Conservation (phyloP, 768 basidiomycete species). For the Naganishia vishniacii region DNA sequence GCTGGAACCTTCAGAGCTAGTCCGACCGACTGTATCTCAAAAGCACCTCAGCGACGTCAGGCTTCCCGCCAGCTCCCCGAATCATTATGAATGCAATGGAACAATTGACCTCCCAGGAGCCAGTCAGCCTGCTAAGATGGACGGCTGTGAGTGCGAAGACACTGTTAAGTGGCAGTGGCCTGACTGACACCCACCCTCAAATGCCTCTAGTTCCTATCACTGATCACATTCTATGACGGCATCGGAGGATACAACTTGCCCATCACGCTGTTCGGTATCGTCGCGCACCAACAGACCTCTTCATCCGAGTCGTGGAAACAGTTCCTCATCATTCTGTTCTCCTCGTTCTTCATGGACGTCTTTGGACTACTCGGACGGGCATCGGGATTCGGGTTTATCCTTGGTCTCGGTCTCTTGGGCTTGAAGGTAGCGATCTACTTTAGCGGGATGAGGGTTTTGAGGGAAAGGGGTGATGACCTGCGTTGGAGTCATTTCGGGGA, state of each 20-base stretch:
- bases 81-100: slow-evolving; percentile 1
- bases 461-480: slow-evolving; percentile 23
- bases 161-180: too few species aligned
- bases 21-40: too few species aligned
- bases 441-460: slow-evolving; percentile 18
- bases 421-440: slow-evolving; percentile 26
- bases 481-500: slow-evolving; percentile 7
- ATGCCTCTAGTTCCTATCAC: not conserved
- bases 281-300: slow-evolving; percentile 18
- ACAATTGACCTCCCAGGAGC: slow-evolving; percentile 8
- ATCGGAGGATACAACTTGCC: slow-evolving; percentile 26
- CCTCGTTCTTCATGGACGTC: slow-evolving; percentile 26
- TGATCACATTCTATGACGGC: slow-evolving; percentile 17
- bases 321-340: slow-evolving; percentile 24
- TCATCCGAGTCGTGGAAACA: slow-evolving; percentile 5
- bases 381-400: slow-evolving; percentile 15
- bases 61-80: not conserved
- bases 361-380: slow-evolving; percentile 1
- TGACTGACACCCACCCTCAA: not conserved
- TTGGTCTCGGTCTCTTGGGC: slow-evolving; percentile 4
- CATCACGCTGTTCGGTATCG: slow-evolving; percentile 22
- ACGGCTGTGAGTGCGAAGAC: not conserved
- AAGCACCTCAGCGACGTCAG: too few species aligned
- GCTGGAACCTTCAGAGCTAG: too few species aligned
- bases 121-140: slow-evolving; percentile 3